Conservation (phyloP, 2,329 filamentous ascomycete genomes). For the Epichloe sp. region DNA sequence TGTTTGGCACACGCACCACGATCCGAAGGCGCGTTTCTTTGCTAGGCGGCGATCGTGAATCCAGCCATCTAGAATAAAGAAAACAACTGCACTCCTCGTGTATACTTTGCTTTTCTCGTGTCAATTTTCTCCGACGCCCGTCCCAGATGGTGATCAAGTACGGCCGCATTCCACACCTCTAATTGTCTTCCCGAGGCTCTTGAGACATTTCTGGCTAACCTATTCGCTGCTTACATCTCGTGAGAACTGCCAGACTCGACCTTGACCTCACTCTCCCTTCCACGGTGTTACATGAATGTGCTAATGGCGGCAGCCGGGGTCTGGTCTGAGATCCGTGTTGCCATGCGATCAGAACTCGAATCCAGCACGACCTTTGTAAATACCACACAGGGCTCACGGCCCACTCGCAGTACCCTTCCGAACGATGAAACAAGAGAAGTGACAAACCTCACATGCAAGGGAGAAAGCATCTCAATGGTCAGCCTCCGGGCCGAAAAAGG, state of each 20-base stretch:
- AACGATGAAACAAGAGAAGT: not conserved
- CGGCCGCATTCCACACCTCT: not conserved
- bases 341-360: too few species aligned
- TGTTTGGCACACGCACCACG: not conserved
- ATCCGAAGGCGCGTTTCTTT: not conserved
- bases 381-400: too few species aligned
- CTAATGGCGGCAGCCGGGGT: too few species aligned
- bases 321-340: too few species aligned
- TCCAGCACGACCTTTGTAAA: too few species aligned
- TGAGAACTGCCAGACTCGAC: too few species aligned
- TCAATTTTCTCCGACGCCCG: too few species aligned
- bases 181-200: not conserved
- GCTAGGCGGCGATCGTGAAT: not conserved
- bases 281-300: too few species aligned
- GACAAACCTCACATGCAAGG: slow-evolving; percentile 2
- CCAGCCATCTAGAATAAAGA: not conserved
- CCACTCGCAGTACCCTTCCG: too few species aligned
- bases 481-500: not conserved
- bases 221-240: not conserved
- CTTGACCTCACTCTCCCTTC: too few species aligned
- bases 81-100: not conserved
- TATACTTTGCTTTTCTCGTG: not conserved
- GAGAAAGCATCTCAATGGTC: slow-evolving; percentile 1
- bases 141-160: not conserved
- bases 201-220: not conserved